Evolutionary conservation across 1,284 basidiomycete genomes (phyloP), one percentile per base, ranked within the genome.

Genomic region (Pseudozyma flocculosa): DNA sequence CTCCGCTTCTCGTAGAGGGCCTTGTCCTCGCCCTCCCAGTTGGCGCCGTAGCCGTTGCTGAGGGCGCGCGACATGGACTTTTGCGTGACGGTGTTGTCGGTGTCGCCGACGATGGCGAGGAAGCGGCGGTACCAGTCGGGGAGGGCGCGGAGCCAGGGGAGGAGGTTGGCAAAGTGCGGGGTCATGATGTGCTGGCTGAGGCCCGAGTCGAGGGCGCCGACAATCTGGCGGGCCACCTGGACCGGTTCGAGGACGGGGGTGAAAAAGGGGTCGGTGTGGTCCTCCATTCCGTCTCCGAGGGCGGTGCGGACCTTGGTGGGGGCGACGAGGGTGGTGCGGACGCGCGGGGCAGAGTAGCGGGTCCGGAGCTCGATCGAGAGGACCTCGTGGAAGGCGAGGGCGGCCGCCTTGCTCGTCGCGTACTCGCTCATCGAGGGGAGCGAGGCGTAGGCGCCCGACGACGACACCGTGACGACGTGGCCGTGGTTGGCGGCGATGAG

Each of bases 231-330:
- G 7, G 67, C 75, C 2, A 76, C 72, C 42, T 76, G 65, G 44
- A 72, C 40, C 18, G 75, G 67, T 42, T 72, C 69, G 18, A 78
- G 57, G 15, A 65, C 69, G 21, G 74, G 75, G n/a, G 59, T 66
- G 43, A 76, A 53, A 58, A 78, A 78, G 13, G 61, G 60, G 23
- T 69, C 66, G 40, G 63, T 48, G 42, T 70, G 60, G 51, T 74
- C 69, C 39, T 75, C 70, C 66, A 78, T 70, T 2, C 67, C 72
- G 22, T 73, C 61, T 29, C 72, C 74, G 8, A 78, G 63, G 8
- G 72, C 59, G 39, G 75, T 78, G 32, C 63, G 58, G n/a, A 78
- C 75, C 48, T 78, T 78, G 41, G 73, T 75, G 14, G 75, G 75
- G 1, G 61, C 66, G 42, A 70, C 68, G 39, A 76, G 51, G 22